Conservation (phyloP, 2,329 filamentous ascomycete genomes). For the Neofusicoccum sp. region DNA sequence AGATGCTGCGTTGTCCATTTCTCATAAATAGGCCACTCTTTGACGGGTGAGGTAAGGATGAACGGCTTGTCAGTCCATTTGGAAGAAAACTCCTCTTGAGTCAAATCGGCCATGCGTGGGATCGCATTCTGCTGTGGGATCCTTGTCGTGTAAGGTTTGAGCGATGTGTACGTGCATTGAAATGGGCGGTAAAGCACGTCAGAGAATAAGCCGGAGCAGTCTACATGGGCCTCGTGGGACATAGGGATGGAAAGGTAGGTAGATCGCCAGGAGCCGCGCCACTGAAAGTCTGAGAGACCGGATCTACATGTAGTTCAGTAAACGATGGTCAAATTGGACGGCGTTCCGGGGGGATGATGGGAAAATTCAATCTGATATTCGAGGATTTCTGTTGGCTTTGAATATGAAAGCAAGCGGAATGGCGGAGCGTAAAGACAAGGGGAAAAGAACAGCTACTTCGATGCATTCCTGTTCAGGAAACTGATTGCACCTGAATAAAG, state of each 20-base stretch:
- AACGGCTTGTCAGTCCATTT: conserved; percentile 81
- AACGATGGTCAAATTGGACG: background rate
- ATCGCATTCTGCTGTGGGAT: conserved; percentile 78
- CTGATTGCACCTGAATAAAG: too few species aligned
- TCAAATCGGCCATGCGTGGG: conserved; percentile 64
- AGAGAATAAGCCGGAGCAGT: conserved; percentile 80
- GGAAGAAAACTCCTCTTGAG: conserved; percentile 69
- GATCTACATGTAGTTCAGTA: conserved; percentile 34
- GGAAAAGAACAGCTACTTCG: too few species aligned
- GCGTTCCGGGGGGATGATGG: background rate
- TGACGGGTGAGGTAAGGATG: conserved; percentile 78
- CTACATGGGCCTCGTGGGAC: conserved; percentile 56
- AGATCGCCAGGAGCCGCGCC: conserved; percentile 82
- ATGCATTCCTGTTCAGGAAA: too few species aligned
- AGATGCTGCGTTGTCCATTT: conserved; percentile 73
- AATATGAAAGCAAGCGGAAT: too few species aligned
- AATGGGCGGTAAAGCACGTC: conserved; percentile 89
- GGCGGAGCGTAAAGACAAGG: background rate
- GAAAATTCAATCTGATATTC: too few species aligned
- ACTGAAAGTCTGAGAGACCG: conserved; percentile 53
- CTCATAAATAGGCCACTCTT: conserved; percentile 73
- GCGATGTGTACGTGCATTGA: conserved; percentile 74
- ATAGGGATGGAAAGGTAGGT: conserved; percentile 66
- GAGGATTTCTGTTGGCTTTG: too few species aligned
- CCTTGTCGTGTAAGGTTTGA: conserved; percentile 63